phyloP scores from a whole-genome alignment of 1,139 yeast genomes.

The Candida smagusa region DNA sequence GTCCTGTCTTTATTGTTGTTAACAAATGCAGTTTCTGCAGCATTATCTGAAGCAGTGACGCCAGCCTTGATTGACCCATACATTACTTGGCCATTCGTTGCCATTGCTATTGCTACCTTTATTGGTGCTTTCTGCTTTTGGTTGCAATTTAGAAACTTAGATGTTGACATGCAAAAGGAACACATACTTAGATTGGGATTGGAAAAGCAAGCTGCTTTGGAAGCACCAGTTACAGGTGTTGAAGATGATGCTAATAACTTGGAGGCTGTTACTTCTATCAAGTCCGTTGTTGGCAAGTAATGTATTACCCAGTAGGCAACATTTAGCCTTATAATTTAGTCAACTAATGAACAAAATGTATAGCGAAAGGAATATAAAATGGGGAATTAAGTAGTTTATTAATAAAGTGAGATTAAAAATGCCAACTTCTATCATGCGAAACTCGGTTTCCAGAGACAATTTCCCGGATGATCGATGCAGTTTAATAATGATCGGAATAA shows the following conservation, averaged over 20 bases:
- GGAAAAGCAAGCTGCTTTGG: constrained; percentile 3
- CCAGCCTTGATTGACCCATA: constrained; percentile 55
- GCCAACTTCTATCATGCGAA: no score
- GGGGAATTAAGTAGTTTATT: no score
- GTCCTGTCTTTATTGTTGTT: constrained; percentile 65
- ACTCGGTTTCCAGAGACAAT: no score
- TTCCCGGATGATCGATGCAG: no score
- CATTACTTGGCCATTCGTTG: constrained; percentile 54
- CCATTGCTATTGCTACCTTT: constrained; percentile 45
- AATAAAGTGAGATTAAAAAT: no score
- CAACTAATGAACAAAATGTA: no score
- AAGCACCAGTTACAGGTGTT: background rate
- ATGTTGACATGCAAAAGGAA: constrained; percentile 48
- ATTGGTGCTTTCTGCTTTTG: constrained; percentile 42
- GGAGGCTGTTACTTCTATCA: constrained; percentile 21
- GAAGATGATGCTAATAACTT: constrained; percentile 13
- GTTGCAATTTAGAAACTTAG: constrained; percentile 50
- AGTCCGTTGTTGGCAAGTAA: constrained; percentile 19
- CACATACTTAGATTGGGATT: constrained; percentile 24
- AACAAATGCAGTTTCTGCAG: constrained; percentile 59
- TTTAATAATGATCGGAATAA: no score
- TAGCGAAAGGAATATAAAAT: no score
- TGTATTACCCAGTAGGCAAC: no score
- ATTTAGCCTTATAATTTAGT: no score
- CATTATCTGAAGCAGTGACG: constrained; percentile 52